These are phyloP conservation scores for Colletotrichum ledebouriae DNA, from an alignment of 2,329 filamentous ascomycete species.

Conservation along the genomic window DNA sequence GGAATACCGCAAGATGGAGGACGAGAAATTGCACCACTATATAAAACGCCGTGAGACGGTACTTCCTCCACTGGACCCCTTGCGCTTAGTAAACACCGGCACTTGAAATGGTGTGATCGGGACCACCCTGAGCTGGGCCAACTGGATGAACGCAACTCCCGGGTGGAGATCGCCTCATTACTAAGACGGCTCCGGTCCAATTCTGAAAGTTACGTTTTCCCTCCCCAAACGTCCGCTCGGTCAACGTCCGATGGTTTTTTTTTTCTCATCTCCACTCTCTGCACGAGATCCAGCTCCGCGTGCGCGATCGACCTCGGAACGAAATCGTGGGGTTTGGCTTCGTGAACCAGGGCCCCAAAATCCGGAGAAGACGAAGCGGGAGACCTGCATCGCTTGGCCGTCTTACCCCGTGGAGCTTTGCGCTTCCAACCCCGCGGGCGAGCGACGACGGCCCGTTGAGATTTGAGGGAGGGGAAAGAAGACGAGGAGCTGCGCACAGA, in stretches of 20 bases:
- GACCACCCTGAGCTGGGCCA: neutral
- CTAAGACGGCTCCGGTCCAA: conserved; percentile 21
- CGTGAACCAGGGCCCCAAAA: conserved; percentile 22
- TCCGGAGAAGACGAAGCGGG: conserved; percentile 30
- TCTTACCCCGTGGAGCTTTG: conserved; percentile 33
- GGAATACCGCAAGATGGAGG: conserved; percentile 1
- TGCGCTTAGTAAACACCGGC: conserved; percentile 9
- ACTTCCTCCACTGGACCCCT: conserved; percentile 5
- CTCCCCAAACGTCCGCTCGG: conserved; percentile 17
- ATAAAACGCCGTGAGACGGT: neutral
- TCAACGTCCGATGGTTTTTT: conserved; percentile 38
- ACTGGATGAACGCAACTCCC: conserved; percentile 40
- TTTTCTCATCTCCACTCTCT: conserved; percentile 10
- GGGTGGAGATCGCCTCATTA: conserved; percentile 28
- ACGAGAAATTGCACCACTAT: neutral
- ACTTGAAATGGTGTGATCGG: conserved; percentile 18
- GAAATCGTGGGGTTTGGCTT: conserved; percentile 36
- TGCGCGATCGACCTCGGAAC: conserved; percentile 32
- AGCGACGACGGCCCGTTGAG: neutral
- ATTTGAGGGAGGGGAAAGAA: neutral
- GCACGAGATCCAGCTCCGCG: conserved; percentile 30
- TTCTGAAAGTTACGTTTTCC: neutral
- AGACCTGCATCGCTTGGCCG: conserved; percentile 8
- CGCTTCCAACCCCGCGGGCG: conserved; percentile 7
- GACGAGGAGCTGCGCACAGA: neutral